A percentile compares a stretch with the other conserved stretches of the same genome.
Evolutionary conservation across 2,329 filamentous ascomycete species (phyloP).

Genomic region (Botrytis galanthina): DNA sequence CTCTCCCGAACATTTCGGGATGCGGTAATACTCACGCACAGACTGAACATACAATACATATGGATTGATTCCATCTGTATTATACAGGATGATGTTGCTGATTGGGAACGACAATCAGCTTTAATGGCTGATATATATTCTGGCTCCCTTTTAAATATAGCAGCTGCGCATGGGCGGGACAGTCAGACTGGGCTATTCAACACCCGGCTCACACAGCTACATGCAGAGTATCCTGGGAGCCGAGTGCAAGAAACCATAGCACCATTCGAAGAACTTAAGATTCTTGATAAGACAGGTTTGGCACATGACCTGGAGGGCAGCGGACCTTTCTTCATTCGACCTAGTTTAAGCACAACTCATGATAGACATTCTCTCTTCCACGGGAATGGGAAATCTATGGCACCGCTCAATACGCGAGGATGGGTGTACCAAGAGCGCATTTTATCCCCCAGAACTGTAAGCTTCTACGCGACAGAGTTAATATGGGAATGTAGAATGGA

Average conservation of each 20-base stretch:
- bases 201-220: background rate
- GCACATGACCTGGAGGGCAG: background rate
- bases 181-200: background rate
- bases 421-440: background rate
- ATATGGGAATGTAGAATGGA: background rate
- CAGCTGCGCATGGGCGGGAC: background rate
- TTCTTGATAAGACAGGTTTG: background rate
- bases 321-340: background rate
- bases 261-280: background rate
- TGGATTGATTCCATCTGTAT: constrained; percentile 16
- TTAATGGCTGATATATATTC: background rate
- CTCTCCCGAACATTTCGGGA: background rate
- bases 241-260: background rate
- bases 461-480: background rate
- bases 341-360: background rate
- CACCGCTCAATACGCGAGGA: background rate
- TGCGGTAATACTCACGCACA: background rate
- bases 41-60: constrained; percentile 1
- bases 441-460: background rate
- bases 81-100: constrained; percentile 1
- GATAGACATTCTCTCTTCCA: background rate
- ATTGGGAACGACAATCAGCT: background rate
- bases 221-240: background rate
- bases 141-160: background rate
- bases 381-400: background rate